Evolutionary conservation across 768 basidiomycete genomes (phyloP), one percentile per base, ranked within the genome.

Genomic region (Collybia sordida): DNA sequence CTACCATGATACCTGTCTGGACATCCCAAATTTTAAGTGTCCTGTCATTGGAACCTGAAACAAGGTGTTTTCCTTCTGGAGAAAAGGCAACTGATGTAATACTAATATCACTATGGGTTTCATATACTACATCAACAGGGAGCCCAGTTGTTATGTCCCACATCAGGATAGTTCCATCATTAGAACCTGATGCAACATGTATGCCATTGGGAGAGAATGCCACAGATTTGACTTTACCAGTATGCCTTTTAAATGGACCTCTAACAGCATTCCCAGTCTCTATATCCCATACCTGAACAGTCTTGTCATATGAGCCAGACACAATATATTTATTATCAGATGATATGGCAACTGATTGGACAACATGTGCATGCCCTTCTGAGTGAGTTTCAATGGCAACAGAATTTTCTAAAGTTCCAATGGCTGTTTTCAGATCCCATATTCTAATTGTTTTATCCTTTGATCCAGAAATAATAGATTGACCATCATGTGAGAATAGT

Each of bases 131-230:
- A n/a, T 4, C 12, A 3, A 18, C 9, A 18, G n/a, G 9, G n/a
- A n/a, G n/a, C 17, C 18, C 40, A 12, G 9, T 41, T 3, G 9
- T 24, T 2, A 3, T 14, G 25, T 41, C 40, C 40, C 40, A 41
- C 40, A 41, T 5, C 17, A n/a, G n/a, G n/a, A 65, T 44, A 3
- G 58, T 62, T n/a, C 47, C 46, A 42, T 68, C 65, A 21, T 45
- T 18, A 4, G 62, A 61, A n/a, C 58, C 60, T 15, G 62, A 62
- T 2, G 45, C 55, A 28, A 65, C 51, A 12, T 24, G 28, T 15
- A 4, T 15, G 17, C 17, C 22, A 23, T 46, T 35, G 24, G 18
- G 28, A 9, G 31, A 46, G 37, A 6, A 23, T 38, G 46, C 36
- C 23, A 47, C 46, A 17, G 45, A 25, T 6, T 3, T 11, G 45